Conservation (phyloP, 75 land plant genomes). For the Chamaecyparis obtusa region DNA sequence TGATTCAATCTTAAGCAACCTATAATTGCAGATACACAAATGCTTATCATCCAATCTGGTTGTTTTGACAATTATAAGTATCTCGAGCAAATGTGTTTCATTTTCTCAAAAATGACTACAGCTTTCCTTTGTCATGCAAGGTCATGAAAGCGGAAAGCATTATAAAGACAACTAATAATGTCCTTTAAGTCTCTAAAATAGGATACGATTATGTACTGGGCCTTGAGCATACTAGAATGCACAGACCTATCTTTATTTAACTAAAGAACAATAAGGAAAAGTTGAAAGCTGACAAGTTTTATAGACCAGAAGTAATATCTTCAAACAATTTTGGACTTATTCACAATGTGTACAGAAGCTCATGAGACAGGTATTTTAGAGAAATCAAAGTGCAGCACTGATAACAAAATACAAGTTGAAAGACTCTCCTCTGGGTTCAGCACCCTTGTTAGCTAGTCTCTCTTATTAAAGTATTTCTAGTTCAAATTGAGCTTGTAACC, state of each 20-base stretch:
- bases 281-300: constrained; percentile 4
- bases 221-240: neutral
- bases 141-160: neutral
- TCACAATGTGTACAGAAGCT: neutral
- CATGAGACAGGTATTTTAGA: neutral
- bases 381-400: neutral
- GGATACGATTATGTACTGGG: neutral
- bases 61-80: neutral
- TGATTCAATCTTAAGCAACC: neutral
- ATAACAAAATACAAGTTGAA: neutral
- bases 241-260: neutral
- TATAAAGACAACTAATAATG: neutral
- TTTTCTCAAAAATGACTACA: neutral
- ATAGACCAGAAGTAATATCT: neutral
- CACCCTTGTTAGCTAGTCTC: neutral
- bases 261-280: neutral
- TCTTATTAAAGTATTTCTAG: too few species aligned
- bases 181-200: neutral
- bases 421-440: neutral
- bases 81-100: neutral
- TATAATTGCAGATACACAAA: neutral
- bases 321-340: neutral
- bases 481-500: too few species aligned
- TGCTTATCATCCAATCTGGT: neutral
- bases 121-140: neutral